Evolutionary conservation across 140 eudicot genomes (phyloP).

Genomic region (Artemisia princeps): DNA sequence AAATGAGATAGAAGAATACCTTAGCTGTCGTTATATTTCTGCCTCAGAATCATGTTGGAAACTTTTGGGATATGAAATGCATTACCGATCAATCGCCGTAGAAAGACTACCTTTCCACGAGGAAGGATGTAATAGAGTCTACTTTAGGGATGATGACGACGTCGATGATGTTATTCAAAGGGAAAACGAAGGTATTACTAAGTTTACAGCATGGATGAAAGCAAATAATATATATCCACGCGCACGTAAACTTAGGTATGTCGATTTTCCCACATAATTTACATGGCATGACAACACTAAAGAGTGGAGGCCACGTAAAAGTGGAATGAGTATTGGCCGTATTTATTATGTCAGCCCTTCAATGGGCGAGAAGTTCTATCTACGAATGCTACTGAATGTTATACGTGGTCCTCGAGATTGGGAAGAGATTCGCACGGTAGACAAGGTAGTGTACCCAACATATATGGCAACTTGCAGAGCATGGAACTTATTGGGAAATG

Average conservation of each 20-base stretch:
- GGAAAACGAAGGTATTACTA: neutral
- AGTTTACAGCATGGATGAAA: neutral
- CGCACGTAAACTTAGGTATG: neutral
- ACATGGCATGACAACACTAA: neutral
- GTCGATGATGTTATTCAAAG: neutral
- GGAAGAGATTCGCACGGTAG: neutral
- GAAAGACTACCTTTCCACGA: neutral
- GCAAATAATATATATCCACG: neutral
- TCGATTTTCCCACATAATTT: neutral
- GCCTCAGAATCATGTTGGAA: constrained; percentile 16
- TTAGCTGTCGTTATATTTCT: constrained; percentile 8
- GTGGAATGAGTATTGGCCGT: neutral
- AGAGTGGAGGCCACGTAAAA: neutral
- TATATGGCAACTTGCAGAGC: neutral
- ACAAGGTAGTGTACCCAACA: neutral
- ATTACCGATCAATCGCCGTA: neutral
- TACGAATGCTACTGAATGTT: neutral
- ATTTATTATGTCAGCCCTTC: neutral
- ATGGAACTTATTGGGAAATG: neutral
- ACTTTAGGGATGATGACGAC: neutral
- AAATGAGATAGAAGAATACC: constrained; percentile 4
- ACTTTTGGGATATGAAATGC: constrained; percentile 5
- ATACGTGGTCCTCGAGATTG: neutral
- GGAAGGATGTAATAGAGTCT: neutral
- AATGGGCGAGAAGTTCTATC: neutral